Percentiles rank a stretch among this genome's conserved stretches.
phyloP scores from a whole-genome alignment of 78 protist genomes.

The Dictyostelium intermedium region DNA sequence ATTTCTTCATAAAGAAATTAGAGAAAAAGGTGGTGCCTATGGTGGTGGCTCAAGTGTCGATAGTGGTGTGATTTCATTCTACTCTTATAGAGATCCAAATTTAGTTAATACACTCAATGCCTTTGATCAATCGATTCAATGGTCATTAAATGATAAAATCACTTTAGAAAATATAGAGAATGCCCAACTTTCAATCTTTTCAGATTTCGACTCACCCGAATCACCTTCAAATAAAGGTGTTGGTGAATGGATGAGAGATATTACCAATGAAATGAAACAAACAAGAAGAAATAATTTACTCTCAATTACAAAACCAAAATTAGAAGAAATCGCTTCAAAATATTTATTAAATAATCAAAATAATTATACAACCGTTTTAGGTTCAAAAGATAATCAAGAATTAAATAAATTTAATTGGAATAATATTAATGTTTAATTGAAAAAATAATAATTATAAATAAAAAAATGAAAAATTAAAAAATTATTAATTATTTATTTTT shows the following conservation, averaged over 20 bases:
- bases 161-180: constrained; percentile 33
- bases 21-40: constrained; percentile 96
- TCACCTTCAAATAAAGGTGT: constrained; percentile 82
- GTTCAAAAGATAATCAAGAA: constrained; percentile 9
- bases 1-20: constrained; percentile 88
- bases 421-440: neutral
- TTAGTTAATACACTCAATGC: constrained; percentile 26
- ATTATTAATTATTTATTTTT: too few relatives aligned
- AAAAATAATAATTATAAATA: too few relatives aligned
- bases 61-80: constrained; percentile 59
- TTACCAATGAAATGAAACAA: constrained; percentile 79
- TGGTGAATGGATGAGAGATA: constrained; percentile 63
- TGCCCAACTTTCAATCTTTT: constrained; percentile 83
- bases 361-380: constrained; percentile 32
- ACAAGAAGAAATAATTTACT: constrained; percentile 58
- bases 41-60: constrained; percentile 83
- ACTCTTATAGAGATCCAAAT: constrained; percentile 90
- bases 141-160: constrained; percentile 38
- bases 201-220: constrained; percentile 85
- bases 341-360: constrained; percentile 18
- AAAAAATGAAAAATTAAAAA: neutral
- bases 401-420: neutral
- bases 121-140: constrained; percentile 42
- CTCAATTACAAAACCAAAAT: constrained; percentile 7
- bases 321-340: constrained; percentile 45